phyloP scores from a whole-genome alignment of 75 land plant genomes.

The Picea sitchensis region DNA sequence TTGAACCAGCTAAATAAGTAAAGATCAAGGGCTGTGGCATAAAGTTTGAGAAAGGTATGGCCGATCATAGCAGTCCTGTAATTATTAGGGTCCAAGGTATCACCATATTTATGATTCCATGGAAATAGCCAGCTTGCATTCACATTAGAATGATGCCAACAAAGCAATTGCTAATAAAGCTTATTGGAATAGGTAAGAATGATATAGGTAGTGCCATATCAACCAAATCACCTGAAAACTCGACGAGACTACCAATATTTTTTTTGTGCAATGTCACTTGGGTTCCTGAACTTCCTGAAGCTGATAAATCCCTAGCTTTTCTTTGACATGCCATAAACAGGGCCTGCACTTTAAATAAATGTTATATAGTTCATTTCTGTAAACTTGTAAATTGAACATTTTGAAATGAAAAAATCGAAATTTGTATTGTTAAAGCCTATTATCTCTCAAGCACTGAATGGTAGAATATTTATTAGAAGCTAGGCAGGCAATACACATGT shows the following conservation, averaged over 20 bases:
- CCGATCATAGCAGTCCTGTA: no score
- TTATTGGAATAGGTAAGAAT: neutral
- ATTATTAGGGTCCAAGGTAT: no score
- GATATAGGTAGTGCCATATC: neutral
- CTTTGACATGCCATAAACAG: conserved; percentile 83
- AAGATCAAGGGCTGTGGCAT: no score
- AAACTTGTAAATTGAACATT: neutral
- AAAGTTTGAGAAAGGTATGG: no score
- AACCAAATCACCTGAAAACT: conserved; percentile 51
- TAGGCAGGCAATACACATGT: neutral
- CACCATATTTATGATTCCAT: no score
- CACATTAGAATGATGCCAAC: no score
- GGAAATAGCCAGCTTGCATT: no score
- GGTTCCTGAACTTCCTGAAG: conserved; percentile 24
- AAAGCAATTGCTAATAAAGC: no score
- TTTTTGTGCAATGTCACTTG: conserved; percentile 49
- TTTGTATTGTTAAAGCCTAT: neutral
- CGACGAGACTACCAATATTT: conserved; percentile 42
- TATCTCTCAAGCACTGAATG: neutral
- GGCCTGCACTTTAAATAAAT: conserved; percentile 39
- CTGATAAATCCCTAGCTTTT: conserved; percentile 33
- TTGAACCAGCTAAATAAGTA: no score
- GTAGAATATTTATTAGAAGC: neutral
- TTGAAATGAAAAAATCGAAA: neutral
- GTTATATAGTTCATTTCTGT: neutral